Conservation (phyloP, 1,139 yeast genomes). For the Diutina sp. region DNA sequence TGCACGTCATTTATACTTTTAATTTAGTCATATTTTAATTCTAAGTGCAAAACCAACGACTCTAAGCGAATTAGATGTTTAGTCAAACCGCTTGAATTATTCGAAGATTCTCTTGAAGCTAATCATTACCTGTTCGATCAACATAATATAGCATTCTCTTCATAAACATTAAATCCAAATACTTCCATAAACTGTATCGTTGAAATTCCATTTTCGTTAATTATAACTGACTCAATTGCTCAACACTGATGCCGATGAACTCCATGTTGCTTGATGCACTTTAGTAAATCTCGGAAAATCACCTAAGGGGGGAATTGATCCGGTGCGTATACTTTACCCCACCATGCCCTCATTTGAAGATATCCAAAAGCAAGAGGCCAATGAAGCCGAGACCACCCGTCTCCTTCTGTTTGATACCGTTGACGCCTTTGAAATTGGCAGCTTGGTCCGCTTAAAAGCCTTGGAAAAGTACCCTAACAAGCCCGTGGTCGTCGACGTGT, state of each 20-base stretch:
- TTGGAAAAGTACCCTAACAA: constrained; percentile 10
- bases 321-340: background rate
- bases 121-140: too few species aligned
- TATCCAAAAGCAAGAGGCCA: background rate
- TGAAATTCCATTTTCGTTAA: too few species aligned
- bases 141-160: too few species aligned
- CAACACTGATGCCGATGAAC: background rate
- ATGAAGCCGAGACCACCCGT: background rate
- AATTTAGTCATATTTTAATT: too few species aligned
- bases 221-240: too few species aligned
- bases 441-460: background rate
- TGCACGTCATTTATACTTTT: background rate
- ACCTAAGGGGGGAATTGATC: background rate
- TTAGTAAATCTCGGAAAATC: background rate
- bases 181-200: too few species aligned
- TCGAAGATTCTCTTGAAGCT: too few species aligned
- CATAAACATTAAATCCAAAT: too few species aligned
- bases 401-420: background rate
- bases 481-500: constrained; percentile 38
- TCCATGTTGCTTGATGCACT: too few species aligned
- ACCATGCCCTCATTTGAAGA: background rate
- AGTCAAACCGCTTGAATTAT: too few species aligned
- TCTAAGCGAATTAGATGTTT: too few species aligned
- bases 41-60: too few species aligned
- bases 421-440: background rate